Percentiles rank a stretch among this genome's conserved stretches.
Conservation (phyloP, 441 rosid genomes). For the Biscutella laevigata region DNA sequence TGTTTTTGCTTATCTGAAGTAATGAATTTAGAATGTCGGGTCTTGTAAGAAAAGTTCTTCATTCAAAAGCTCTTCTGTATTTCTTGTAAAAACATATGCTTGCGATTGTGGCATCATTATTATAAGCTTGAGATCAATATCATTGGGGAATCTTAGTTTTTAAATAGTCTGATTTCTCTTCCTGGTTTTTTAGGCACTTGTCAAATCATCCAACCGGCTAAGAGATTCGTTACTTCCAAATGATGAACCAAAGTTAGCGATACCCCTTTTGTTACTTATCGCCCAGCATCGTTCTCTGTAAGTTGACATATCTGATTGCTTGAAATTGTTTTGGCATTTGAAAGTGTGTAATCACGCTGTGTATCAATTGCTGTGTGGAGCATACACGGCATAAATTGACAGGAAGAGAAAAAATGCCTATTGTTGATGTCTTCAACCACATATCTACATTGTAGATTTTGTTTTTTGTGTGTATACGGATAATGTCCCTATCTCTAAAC, state of each 20-base stretch:
- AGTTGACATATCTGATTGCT: slow-evolving; percentile 27
- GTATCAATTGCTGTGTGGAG: slow-evolving; percentile 14
- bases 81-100: neutral
- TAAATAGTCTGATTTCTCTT: neutral
- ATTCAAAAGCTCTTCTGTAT: neutral
- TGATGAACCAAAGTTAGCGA: slow-evolving; percentile 94
- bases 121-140: neutral
- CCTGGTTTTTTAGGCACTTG: slow-evolving; percentile 56
- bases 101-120: neutral
- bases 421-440: neutral
- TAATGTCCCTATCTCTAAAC: slow-evolving; percentile 3
- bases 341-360: neutral
- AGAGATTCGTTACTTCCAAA: slow-evolving; percentile 90
- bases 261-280: slow-evolving; percentile 83
- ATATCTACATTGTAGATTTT: slow-evolving; percentile 13
- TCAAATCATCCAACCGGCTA: slow-evolving; percentile 86
- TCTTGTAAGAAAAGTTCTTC: neutral
- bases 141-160: neutral
- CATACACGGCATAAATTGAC: slow-evolving; percentile 1
- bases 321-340: slow-evolving; percentile 6
- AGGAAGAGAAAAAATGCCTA: neutral
- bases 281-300: slow-evolving; percentile 99
- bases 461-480: slow-evolving; percentile 5
- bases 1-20: neutral
- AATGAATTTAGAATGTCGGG: neutral